Evolutionary conservation across 2,329 filamentous ascomycete species (phyloP).

Genomic region (Penicillium sp.): DNA sequence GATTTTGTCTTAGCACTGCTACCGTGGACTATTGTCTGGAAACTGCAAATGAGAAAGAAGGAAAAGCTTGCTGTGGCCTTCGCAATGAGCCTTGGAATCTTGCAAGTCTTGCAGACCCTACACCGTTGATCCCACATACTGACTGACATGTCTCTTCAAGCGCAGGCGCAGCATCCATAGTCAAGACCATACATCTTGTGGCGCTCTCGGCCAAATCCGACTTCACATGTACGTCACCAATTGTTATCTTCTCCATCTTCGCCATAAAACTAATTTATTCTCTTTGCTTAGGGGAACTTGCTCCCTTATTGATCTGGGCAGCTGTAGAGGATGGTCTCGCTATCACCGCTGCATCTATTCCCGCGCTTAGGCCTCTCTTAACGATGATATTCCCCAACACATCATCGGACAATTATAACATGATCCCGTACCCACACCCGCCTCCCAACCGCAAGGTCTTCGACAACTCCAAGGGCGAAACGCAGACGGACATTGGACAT

Average conservation of each 20-base stretch:
- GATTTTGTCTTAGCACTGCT: conserved; percentile 38
- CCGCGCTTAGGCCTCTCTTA: conserved; percentile 28
- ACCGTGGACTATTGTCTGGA: conserved; percentile 37
- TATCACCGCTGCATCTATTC: conserved; percentile 28
- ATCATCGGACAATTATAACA: conserved; percentile 11
- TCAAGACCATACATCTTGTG: conserved; percentile 20
- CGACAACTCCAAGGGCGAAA: conserved; percentile 12
- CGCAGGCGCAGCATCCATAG: conserved; percentile 20
- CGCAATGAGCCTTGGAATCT: conserved; percentile 38
- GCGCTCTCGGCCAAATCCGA: conserved; percentile 21
- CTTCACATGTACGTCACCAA: conserved; percentile 16
- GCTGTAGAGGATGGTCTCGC: conserved; percentile 28
- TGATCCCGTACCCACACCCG: conserved; percentile 10
- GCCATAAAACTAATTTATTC: neutral
- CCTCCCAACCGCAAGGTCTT: conserved; percentile 3
- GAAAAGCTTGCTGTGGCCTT: conserved; percentile 38
- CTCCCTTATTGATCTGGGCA: conserved; percentile 24
- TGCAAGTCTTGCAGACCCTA: conserved; percentile 14
- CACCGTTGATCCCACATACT: neutral
- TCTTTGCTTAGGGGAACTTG: conserved; percentile 12
- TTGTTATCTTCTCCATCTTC: neutral
- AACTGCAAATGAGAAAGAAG: conserved; percentile 35
- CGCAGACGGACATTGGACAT: conserved; percentile 11
- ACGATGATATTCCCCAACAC: conserved; percentile 10
- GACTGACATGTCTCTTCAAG: conserved; percentile 4